Evolutionary conservation across 2,329 filamentous ascomycete genomes (phyloP).

Genomic region (Didymellaceae sp.): DNA sequence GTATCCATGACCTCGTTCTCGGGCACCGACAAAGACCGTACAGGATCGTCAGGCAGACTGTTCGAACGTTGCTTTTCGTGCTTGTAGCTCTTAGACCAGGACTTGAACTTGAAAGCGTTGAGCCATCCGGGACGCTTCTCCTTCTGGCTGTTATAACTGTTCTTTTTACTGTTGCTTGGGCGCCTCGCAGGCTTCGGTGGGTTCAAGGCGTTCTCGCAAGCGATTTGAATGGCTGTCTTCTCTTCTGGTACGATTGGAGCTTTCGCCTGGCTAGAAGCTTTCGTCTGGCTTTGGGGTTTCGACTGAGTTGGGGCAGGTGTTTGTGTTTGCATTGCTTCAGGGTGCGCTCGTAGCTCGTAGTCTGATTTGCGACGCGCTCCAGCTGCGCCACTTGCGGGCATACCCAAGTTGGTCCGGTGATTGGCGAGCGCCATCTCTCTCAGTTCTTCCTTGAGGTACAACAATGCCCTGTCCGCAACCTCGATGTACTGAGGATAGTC

Average conservation of each 20-base stretch:
- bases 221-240: slow-evolving; percentile 33
- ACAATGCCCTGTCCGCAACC: slow-evolving; percentile 51
- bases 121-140: slow-evolving; percentile 42
- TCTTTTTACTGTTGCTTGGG: slow-evolving; percentile 22
- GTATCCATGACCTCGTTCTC: slow-evolving; percentile 21
- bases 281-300: too few relatives aligned
- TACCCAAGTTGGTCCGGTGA: slow-evolving; percentile 25
- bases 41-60: slow-evolving; percentile 28
- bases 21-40: slow-evolving; percentile 38
- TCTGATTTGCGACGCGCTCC: slow-evolving; percentile 33
- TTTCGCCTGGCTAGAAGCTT: slow-evolving; percentile 3
- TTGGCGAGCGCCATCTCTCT: slow-evolving; percentile 32
- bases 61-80: slow-evolving; percentile 30
- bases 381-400: slow-evolving; percentile 5
- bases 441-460: slow-evolving; percentile 51
- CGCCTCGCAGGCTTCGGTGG: slow-evolving; percentile 21
- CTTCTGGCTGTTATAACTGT: slow-evolving; percentile 27
- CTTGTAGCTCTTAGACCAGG: slow-evolving; percentile 35
- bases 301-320: too few relatives aligned
- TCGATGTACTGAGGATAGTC: slow-evolving; percentile 55
- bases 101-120: slow-evolving; percentile 39
- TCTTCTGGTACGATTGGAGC: slow-evolving; percentile 4
- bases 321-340: neutral
- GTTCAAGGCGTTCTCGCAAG: slow-evolving; percentile 28
- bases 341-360: slow-evolving; percentile 26